Conservation (phyloP, 2,329 filamentous ascomycete species). For the Alternaria gansuensis region DNA sequence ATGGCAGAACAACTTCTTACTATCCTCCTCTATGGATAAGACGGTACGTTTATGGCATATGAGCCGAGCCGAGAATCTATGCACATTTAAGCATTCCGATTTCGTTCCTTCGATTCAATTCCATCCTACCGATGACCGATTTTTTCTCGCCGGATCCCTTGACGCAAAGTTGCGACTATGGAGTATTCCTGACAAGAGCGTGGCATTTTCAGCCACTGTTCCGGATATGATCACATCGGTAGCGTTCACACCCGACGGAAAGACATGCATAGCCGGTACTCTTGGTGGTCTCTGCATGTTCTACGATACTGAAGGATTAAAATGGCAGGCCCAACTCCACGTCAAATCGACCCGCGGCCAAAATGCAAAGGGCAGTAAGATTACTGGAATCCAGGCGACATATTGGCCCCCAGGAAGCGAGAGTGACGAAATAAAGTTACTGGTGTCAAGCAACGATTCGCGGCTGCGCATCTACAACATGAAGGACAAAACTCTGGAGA, state of each 20-base stretch:
- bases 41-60: conserved; percentile 95
- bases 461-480: conserved; percentile 89
- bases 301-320: conserved; percentile 91
- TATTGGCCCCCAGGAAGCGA: conserved; percentile 64
- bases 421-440: conserved; percentile 76
- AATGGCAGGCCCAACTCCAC: conserved; percentile 83
- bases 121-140: conserved; percentile 92
- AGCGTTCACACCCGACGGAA: conserved; percentile 91
- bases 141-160: conserved; percentile 92
- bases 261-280: conserved; percentile 86
- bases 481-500: conserved; percentile 81
- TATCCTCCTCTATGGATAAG: conserved; percentile 98
- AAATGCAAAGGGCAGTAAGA: conserved; percentile 96
- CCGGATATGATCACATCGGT: conserved; percentile 94
- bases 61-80: conserved; percentile 83
- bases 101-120: conserved; percentile 95
- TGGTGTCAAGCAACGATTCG: conserved; percentile 95
- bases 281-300: conserved; percentile 86
- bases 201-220: conserved; percentile 80
- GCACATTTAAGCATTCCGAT: conserved; percentile 92
- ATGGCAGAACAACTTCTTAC: conserved; percentile 82
- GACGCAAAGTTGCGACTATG: conserved; percentile 89
- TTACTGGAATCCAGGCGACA: conserved; percentile 88
- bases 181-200: conserved; percentile 96
- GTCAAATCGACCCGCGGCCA: conserved; percentile 92